phyloP scores from a whole-genome alignment of 345 rosid species.

The Acer saccharum region DNA sequence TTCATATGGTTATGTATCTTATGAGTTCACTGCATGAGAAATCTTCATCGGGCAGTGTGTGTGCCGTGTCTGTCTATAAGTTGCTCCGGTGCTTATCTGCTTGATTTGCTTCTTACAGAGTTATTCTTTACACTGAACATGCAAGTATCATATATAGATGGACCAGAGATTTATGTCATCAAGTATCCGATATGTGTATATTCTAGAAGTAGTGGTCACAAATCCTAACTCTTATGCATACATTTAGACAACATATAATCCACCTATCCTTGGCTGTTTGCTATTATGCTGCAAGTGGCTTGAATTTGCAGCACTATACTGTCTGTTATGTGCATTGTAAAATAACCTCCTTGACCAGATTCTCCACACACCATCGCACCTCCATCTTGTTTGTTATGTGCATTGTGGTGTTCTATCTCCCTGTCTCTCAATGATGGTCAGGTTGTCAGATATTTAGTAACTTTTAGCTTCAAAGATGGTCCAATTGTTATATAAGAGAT shows the following conservation, averaged over 20 bases:
- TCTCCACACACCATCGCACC: neutral
- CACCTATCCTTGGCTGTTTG: too few relatives aligned
- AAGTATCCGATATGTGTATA: too few relatives aligned
- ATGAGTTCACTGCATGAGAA: neutral
- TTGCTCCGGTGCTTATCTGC: too few relatives aligned
- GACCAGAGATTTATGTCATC: too few relatives aligned
- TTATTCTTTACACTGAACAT: too few relatives aligned
- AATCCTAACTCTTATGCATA: too few relatives aligned
- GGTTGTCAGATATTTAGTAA: neutral
- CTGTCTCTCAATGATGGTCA: neutral
- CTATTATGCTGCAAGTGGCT: too few relatives aligned
- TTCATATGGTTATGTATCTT: neutral
- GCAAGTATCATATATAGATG: too few relatives aligned
- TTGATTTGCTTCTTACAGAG: too few relatives aligned
- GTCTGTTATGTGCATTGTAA: neutral
- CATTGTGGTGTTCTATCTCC: neutral
- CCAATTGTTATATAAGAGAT: neutral
- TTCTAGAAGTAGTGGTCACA: too few relatives aligned
- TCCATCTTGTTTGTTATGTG: neutral
- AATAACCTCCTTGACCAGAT: neutral
- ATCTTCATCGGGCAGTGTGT: neutral
- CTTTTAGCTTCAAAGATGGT: constrained; percentile 3
- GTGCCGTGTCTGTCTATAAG: too few relatives aligned
- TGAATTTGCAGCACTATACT: neutral
- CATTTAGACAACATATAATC: too few relatives aligned